A percentile compares a stretch with the other conserved stretches of the same genome.
phyloP scores from a whole-genome alignment of 2,329 filamentous ascomycete species.

The Pseudocercospora macadamiae region DNA sequence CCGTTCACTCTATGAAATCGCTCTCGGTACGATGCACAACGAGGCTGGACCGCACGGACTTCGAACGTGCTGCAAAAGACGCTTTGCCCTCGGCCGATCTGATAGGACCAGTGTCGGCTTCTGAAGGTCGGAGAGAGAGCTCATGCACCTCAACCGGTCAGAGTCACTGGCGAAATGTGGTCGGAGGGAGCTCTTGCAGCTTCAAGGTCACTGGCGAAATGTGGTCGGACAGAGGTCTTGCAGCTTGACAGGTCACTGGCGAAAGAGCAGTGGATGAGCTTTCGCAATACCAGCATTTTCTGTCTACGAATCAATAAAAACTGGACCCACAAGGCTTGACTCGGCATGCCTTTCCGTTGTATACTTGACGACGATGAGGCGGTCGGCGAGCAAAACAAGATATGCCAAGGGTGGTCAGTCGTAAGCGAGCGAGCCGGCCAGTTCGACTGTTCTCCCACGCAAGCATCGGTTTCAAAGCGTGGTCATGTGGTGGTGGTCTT shows the following conservation, averaged over 20 bases:
- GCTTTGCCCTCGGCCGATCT: too few species aligned
- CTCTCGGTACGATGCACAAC: too few species aligned
- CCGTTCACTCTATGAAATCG: too few species aligned
- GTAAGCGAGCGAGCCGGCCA: not conserved
- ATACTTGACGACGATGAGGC: not conserved
- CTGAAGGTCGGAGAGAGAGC: too few species aligned
- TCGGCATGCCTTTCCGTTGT: not conserved
- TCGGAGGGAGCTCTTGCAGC: too few species aligned
- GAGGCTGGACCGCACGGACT: too few species aligned
- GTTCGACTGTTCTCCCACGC: not conserved
- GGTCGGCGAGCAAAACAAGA: not conserved
- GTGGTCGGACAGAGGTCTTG: too few species aligned
- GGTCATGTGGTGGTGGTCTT: not conserved
- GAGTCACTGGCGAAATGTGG: too few species aligned
- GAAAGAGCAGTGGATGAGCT: not conserved
- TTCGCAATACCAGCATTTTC: not conserved
- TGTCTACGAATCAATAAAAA: conserved; percentile 2
- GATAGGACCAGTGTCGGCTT: too few species aligned
- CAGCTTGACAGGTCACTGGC: not conserved
- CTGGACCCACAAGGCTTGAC: not conserved
- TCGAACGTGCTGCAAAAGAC: too few species aligned
- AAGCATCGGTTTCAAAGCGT: not conserved
- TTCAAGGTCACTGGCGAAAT: too few species aligned
- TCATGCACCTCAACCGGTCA: too few species aligned
- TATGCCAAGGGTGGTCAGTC: not conserved